Percentiles rank a stretch among this genome's conserved stretches.
Conservation (phyloP, 768 basidiomycete genomes). For the Calocybe cyanea region DNA sequence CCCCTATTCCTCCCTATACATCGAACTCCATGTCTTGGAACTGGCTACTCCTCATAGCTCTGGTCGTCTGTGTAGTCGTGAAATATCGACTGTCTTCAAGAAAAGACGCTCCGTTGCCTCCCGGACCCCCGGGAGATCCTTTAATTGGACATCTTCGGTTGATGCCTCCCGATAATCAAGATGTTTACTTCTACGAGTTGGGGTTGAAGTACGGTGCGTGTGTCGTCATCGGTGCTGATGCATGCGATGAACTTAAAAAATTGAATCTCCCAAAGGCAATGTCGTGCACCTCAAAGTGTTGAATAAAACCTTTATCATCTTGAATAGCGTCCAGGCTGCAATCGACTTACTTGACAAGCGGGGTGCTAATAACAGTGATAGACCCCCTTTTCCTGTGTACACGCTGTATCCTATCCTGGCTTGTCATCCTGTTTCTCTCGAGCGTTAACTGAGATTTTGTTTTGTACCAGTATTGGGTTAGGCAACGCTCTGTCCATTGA, state of each 20-base stretch:
- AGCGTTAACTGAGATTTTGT: no score
- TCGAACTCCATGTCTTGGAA: no score
- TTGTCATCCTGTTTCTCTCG: no score
- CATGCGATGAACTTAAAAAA: background rate
- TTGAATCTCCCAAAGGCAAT: background rate
- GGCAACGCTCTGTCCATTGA: no score
- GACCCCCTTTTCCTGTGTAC: background rate
- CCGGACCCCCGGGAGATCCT: slow-evolving; percentile 1
- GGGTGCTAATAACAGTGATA: background rate
- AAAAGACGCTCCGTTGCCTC: slow-evolving; percentile 1
- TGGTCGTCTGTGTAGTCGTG: no score
- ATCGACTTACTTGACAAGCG: background rate
- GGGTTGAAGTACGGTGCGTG: background rate
- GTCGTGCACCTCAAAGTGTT: background rate
- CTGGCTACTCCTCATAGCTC: no score
- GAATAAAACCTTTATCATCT: background rate
- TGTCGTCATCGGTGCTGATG: background rate
- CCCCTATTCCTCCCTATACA: no score
- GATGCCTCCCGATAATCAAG: background rate
- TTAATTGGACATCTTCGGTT: background rate
- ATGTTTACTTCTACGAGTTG: background rate
- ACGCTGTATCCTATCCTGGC: no score
- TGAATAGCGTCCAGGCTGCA: background rate
- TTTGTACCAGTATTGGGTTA: no score
- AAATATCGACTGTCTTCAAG: background rate